Conservation (phyloP, 83 land plant species). For the Isoetes engelmannii region DNA sequence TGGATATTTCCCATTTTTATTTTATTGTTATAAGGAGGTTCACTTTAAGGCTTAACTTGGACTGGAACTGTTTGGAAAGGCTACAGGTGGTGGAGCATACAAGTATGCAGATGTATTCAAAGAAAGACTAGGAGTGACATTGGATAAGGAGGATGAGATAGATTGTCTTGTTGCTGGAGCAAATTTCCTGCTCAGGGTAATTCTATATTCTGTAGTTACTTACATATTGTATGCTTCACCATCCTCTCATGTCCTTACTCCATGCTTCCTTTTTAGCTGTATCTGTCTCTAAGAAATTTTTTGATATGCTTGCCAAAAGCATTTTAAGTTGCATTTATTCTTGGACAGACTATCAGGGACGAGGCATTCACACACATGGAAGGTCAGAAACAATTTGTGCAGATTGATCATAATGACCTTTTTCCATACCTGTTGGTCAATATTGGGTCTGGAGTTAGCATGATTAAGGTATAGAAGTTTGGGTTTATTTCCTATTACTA, state of each 20-base stretch:
- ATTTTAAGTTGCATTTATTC: background rate
- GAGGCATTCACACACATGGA: constrained; percentile 95
- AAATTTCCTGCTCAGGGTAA: constrained; percentile 80
- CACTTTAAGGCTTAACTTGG: too few species aligned
- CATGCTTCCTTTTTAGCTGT: background rate
- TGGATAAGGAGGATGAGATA: constrained; percentile 98
- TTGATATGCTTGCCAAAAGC: too few species aligned
- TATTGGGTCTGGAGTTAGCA: constrained; percentile 96
- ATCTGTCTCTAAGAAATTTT: background rate
- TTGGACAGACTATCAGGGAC: constrained; percentile 61
- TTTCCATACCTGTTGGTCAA: constrained; percentile 94
- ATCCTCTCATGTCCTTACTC: background rate
- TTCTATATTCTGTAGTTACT: background rate
- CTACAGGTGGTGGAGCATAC: constrained; percentile 98
- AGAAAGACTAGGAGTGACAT: constrained; percentile 72
- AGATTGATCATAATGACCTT: constrained; percentile 85
- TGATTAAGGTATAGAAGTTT: constrained; percentile 65
- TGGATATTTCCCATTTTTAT: too few species aligned
- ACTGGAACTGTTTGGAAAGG: constrained; percentile 35
- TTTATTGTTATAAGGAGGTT: too few species aligned
- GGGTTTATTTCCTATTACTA: background rate
- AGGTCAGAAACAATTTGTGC: constrained; percentile 82
- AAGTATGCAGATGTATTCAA: constrained; percentile 84
- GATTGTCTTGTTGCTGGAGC: constrained; percentile 90
- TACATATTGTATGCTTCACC: background rate